Percentiles rank a stretch among this genome's conserved stretches.
phyloP scores from a whole-genome alignment of 73 alveolate genomes.

The Diophrys appendiculata region DNA sequence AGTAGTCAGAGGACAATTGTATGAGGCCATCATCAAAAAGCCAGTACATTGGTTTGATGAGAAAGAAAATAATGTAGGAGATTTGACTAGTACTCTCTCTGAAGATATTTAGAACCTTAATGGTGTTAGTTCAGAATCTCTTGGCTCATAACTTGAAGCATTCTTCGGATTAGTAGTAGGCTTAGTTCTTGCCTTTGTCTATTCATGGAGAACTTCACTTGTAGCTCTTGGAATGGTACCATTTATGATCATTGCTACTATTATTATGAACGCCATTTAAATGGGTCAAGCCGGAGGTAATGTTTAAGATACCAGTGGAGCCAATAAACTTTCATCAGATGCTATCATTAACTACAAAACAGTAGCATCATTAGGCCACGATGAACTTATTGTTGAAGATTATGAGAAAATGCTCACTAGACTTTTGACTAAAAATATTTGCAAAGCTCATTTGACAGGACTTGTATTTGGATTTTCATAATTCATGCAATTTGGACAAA shows the following conservation, averaged over 20 bases:
- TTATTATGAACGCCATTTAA: too few species aligned
- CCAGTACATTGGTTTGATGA: constrained; percentile 86
- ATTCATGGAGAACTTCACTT: constrained; percentile 51
- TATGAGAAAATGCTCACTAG: constrained; percentile 43
- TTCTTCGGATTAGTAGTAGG: constrained; percentile 37
- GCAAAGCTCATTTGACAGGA: constrained; percentile 69
- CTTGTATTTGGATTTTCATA: constrained; percentile 52
- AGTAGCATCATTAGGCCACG: constrained; percentile 79
- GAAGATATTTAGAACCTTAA: constrained; percentile 57
- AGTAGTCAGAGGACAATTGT: constrained; percentile 69
- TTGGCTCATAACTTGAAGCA: constrained; percentile 33
- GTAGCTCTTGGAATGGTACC: constrained; percentile 55
- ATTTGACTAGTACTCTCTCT: constrained; percentile 73
- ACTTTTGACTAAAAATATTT: constrained; percentile 33
- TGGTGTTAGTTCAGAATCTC: constrained; percentile 43
- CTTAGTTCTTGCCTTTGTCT: constrained; percentile 28
- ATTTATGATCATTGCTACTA: constrained; percentile 28
- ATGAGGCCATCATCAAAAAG: constrained; percentile 70
- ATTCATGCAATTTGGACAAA: constrained; percentile 16
- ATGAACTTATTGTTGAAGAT: constrained; percentile 63
- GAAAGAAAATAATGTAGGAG: constrained; percentile 83
- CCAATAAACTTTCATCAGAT: constrained; percentile 79
- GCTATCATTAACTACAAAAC: constrained; percentile 82
- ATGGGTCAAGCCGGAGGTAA: too few species aligned
- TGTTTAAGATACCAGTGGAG: too few species aligned